Conservation (phyloP, 179 eudicot genomes). For the Heliamphora pulchella region DNA sequence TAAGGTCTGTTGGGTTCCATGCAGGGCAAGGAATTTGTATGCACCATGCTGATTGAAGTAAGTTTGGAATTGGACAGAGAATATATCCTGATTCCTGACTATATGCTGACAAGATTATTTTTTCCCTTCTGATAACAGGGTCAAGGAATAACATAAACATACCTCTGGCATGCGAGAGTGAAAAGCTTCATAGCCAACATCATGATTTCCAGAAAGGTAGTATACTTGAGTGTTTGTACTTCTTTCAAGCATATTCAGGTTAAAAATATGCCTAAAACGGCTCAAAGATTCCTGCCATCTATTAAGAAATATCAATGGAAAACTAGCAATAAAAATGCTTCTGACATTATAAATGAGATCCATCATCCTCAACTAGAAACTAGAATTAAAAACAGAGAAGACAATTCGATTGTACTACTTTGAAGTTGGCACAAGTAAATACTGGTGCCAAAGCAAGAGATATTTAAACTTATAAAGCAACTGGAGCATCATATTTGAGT, state of each 20-base stretch:
- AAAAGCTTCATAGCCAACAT: constrained; percentile 68
- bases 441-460: neutral
- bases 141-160: constrained; percentile 14
- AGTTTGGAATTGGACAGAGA: neutral
- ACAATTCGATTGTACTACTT: neutral
- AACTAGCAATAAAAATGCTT: constrained; percentile 2
- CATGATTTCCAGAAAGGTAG: constrained; percentile 87
- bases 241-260: constrained; percentile 42
- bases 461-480: neutral
- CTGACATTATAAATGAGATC: neutral
- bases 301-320: constrained; percentile 16
- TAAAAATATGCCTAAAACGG: constrained; percentile 82
- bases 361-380: neutral
- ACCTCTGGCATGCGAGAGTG: constrained; percentile 60
- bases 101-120: neutral
- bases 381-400: neutral
- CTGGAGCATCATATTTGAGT: neutral
- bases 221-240: constrained; percentile 40
- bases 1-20: neutral
- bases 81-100: neutral
- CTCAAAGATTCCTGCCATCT: constrained; percentile 93
- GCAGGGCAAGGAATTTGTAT: neutral
- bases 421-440: neutral
- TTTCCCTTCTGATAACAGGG: neutral
- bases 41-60: neutral